phyloP scores from a whole-genome alignment of 2,329 filamentous ascomycete species.

The Neodidymelliopsis sp. region DNA sequence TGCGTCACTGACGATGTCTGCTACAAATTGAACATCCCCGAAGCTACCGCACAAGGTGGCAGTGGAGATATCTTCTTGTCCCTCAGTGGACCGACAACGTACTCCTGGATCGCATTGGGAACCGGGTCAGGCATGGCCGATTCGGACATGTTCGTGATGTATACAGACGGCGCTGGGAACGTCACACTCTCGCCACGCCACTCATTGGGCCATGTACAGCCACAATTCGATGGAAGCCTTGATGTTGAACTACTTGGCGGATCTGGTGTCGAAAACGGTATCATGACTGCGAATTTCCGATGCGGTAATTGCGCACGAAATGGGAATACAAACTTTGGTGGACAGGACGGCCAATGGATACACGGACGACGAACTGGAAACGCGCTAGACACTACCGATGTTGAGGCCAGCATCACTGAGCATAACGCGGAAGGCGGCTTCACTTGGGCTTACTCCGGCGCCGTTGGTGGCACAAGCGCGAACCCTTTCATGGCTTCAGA shows the following conservation, averaged over 20 bases:
- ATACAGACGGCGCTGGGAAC: constrained; percentile 60
- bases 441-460: constrained; percentile 15
- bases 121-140: constrained; percentile 64
- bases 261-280: constrained; percentile 61
- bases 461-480: constrained; percentile 17
- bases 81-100: constrained; percentile 62
- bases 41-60: constrained; percentile 56
- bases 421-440: constrained; percentile 12
- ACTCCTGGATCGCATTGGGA: constrained; percentile 66
- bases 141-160: constrained; percentile 69
- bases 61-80: constrained; percentile 66
- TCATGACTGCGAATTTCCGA: constrained; percentile 67
- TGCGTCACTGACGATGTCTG: constrained; percentile 51
- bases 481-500: constrained; percentile 17
- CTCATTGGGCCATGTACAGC: constrained; percentile 58
- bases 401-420: constrained; percentile 1
- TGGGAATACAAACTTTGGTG: constrained; percentile 55
- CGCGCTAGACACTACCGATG: constrained; percentile 53
- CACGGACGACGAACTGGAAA: constrained; percentile 53
- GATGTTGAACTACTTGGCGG: constrained; percentile 64
- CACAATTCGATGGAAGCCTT: constrained; percentile 53
- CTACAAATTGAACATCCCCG: constrained; percentile 64
- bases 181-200: constrained; percentile 67
- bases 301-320: constrained; percentile 55
- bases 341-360: constrained; percentile 55